Evolutionary conservation across 192 early-diverging fungal genomes (phyloP), one percentile per base, ranked within the genome.

Genomic region (Linnemannia hyalina): DNA sequence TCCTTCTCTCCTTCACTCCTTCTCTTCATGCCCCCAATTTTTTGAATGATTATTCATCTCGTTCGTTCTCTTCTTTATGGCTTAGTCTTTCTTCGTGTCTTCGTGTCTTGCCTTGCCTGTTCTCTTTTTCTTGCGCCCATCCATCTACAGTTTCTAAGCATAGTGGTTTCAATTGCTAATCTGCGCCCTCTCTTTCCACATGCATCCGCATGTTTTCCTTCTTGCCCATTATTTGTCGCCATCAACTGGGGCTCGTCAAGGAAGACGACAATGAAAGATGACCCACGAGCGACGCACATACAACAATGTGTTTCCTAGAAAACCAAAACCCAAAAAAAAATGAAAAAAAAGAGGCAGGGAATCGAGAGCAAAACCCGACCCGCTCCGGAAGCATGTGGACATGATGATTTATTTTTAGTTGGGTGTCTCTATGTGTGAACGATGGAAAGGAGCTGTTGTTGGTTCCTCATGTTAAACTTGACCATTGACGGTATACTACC

Each of bases 361-460:
- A 57, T 46, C 18, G 75, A 71, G 40, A 77, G 29, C 29, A 36
- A 22, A 22, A 68, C 65, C 60, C 70, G 47, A 78, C 44, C 55
- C 77, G n/a, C 38, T 78, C 77, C 71, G 71, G 46, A 46, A 70
- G 69, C 60, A 65, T 65, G 60, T 65, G 60, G 60, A 65, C 60
- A 29, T 65, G 29, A 32, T 4, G 10, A 32, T 65, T 65, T 65
- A 65, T 65, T 32, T 15, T 26, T 32, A 32, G 26, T 3, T 15
- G 32, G 3, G 11, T 65, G 2, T 49, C 44, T 7, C 44, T 4
- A 40, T 3, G 6, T 5, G 38, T 40, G 60, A 32, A 23, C 7
- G 26, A 57, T 1, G 22, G 20, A 6, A 57, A 26, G 6, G 10
- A 35, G 60, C 9, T 60, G 13, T 32, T 32, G 7, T 3, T 3